phyloP scores from a whole-genome alignment of 1,139 yeast species.

The Protomyces arabidopsidicola region DNA sequence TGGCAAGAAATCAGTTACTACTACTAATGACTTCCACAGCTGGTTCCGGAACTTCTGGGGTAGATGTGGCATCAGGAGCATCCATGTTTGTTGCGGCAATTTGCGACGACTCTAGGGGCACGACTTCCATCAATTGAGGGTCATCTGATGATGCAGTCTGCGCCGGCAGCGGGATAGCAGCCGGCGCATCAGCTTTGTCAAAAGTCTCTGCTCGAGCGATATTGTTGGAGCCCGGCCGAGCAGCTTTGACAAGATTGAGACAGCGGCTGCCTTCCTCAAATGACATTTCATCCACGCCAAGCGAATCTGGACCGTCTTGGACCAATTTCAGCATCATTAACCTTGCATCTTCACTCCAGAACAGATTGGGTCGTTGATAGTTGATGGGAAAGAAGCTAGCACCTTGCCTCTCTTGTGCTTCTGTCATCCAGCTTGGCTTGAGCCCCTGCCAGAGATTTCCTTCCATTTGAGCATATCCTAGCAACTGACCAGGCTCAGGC shows the following conservation, averaged over 20 bases:
- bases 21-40: background rate
- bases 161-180: background rate
- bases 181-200: background rate
- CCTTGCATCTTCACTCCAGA: background rate
- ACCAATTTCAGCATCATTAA: background rate
- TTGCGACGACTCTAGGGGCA: too few species aligned
- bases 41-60: background rate
- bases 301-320: background rate
- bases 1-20: too few species aligned
- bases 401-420: background rate
- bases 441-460: background rate
- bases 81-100: too few species aligned
- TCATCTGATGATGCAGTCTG: background rate
- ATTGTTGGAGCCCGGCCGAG: background rate
- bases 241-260: background rate
- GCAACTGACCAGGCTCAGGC: background rate
- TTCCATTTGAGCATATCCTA: slow-evolving; percentile 3
- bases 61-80: background rate
- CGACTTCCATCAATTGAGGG: background rate
- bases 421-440: background rate
- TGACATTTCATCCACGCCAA: background rate
- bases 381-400: background rate
- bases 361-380: background rate
- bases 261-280: background rate
- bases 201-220: background rate